These are phyloP conservation scores for Suillus paluster DNA, from an alignment of 768 basidiomycete genomes.

Conservation along the genomic window DNA sequence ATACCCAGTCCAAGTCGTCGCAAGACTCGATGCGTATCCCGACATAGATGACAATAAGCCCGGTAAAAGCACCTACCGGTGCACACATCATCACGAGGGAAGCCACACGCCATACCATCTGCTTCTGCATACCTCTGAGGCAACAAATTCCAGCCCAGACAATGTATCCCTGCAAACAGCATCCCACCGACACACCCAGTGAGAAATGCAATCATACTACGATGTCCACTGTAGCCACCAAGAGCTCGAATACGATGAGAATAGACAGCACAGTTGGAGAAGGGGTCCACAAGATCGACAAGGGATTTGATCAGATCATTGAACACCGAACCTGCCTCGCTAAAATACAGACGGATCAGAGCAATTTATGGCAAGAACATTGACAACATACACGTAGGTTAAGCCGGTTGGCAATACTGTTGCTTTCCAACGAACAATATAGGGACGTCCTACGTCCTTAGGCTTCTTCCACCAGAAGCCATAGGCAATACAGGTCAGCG, in stretches of 20 bases:
- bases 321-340: not conserved
- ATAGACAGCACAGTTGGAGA: not conserved
- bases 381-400: not conserved
- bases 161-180: conserved; percentile 33
- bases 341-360: not conserved
- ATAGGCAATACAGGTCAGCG: conserved; percentile 37
- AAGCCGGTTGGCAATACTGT: not conserved
- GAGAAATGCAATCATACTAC: not conserved
- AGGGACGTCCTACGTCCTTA: conserved; percentile 31
- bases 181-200: conserved; percentile 10
- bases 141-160: conserved; percentile 23
- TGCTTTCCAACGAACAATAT: not conserved
- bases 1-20: too few species aligned
- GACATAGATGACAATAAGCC: too few species aligned
- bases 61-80: not conserved
- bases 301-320: too few species aligned
- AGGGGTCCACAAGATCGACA: too few species aligned
- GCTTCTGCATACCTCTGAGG: conserved; percentile 21
- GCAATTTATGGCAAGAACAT: not conserved
- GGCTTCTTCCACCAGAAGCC: conserved; percentile 47
- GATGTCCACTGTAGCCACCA: not conserved
- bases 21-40: too few species aligned
- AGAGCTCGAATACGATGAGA: conserved; percentile 2
- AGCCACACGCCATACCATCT: conserved; percentile 24
- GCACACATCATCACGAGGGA: conserved; percentile 17